Base-by-base conservation (phyloP, 345 rosid genomes). In the Gossypium herbaceum region DNA sequence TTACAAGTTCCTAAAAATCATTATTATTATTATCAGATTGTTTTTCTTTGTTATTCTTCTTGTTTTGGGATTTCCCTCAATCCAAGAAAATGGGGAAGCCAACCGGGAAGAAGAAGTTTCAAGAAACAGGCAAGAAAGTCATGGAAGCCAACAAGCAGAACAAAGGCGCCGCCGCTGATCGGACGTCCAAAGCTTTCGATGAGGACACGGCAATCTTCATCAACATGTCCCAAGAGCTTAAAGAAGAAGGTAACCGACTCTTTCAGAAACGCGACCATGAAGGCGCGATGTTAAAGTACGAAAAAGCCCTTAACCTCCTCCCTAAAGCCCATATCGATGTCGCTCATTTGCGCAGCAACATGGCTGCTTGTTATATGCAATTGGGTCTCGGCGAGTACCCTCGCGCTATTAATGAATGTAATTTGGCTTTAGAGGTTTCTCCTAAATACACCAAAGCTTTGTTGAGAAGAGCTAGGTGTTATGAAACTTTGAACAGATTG, bases 381-480 rank as follows among this genome's bases (percentile, higher is more conserved):
- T 79, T 95, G 97, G 99, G 99, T 71, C 69, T 95, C 6, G 97
- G 97, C 13, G 99, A 95, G 88, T 95, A 89, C 25, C 99, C 98
- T 1, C 88, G 92, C 66, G 99, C 99, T 3, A 93, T 95, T 60
- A 88, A 80, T 67, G 91, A 95, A 83, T 93, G 98, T 64, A 91
- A 91, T 82, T 79, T 87, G 74, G 98, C 99, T 56, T 77, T 93
- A n/a, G 92, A 95, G 72, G 92, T 88, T 75, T 88, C 97, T 20
- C 97, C 99, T 2, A 93, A 89, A 79, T 93, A 93, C 74, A 90
- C 93, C 76, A 95, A 86, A 72, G 99, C 99, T 55, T 69, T 95
- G 68, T 56, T 95, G 84, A 93, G 82, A 80, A 88, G 99, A 24
- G 94, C 98, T 13, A 85, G 79, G 60, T 95, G 99, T 76, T 95